Evolutionary conservation across 2,329 filamentous ascomycete species (phyloP), one percentile per base, ranked within the genome.

Genomic region (Clonostachys sp.): DNA sequence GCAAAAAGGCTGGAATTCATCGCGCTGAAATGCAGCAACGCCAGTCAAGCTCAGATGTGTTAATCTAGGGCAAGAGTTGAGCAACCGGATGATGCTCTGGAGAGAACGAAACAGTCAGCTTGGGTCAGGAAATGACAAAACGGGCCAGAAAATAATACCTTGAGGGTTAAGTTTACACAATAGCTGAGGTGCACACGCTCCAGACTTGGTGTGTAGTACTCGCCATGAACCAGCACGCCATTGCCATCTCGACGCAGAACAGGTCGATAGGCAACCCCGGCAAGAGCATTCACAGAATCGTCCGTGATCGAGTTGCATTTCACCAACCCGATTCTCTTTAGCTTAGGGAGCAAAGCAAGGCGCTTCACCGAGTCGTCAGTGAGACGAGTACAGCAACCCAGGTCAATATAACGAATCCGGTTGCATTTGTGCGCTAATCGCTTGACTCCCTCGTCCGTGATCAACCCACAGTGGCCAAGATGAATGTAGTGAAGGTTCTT

Each of bases 401-500:
- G 73, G 62, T 99, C 94, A 53, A 99, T 99, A 64, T 99, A 99
- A 47, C 94, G 82, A 55, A 99, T 97, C 20, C 94, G 83, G 60
- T 92, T 97, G 74, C 94, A 99, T 46, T 75, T 76, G 55, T 86
- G 84, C 38, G 96, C 90, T 34, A 99, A 76, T 47, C 84, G 84
- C 57, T 88, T 87, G 16, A 99, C 90, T 2, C 90, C 91, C 35
- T 84, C 78, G 61, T 99, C 94, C 1, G 92, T 96, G 60, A 99
- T 91, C 42, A 91, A 84, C 30, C 83, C 82, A 66, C 94, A 99
- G 65, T 99, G 94, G 10, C 94, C 94, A 3, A 99, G 77, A 61
- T 99, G 94, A 45, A 99, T 86, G 64, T 96, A 97, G 66, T 99
- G 94, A 47, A 99, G 72, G 58, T 97, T 99, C 74, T 96, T 97